Evolutionary conservation across 805 yeast genomes (phyloP), one percentile per base, ranked within the genome.

Genomic region (Nakazawaea peltata): DNA sequence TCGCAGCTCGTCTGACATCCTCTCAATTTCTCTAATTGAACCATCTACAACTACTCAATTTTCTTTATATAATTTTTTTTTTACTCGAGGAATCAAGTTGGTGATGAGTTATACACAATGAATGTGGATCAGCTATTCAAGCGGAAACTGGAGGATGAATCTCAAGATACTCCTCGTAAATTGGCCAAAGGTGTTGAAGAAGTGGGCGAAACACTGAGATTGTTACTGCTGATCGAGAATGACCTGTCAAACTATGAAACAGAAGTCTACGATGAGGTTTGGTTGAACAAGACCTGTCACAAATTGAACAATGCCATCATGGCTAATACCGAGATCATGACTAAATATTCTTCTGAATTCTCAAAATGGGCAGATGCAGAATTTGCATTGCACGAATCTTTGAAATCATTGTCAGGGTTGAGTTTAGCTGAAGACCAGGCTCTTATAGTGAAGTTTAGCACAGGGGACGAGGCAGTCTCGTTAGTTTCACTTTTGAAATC

Each of bases 311-410:
- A 26, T 6, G 30, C 35, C 6, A 40, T 40, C 5, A 15, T 22
- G 12, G 15, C 16, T 2, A 40, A 40, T 30, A 22, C 30, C 12
- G 37, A 33, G 15, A 11, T 33, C 24, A 25, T 38, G 16, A n/a
- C 28, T 10, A 33, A 32, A n/a, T 28, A 29, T 29, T 8, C 16
- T 5, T n/a, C 17, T 13, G 41, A 40, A 10, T 36, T 35, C 7
- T 12, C 23, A 3, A 40, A 40, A 18, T 37, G 25, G 17, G 22
- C 30, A 2, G 41, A 40, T 13, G 36, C 43, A 5, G 43, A 40
- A 29, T 37, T 33, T 18, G 41, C 30, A 19, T 24, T 40, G 28
- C 21, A 37, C 16, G 41, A 40, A 19, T 28, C 33, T 12, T 26
- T 40, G 23, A 40, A 40, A 19, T 19, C 14, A 5, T 33, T 40